Evolutionary conservation across 2,329 filamentous ascomycete species (phyloP).

Genomic region (Huntiella omanensis): DNA sequence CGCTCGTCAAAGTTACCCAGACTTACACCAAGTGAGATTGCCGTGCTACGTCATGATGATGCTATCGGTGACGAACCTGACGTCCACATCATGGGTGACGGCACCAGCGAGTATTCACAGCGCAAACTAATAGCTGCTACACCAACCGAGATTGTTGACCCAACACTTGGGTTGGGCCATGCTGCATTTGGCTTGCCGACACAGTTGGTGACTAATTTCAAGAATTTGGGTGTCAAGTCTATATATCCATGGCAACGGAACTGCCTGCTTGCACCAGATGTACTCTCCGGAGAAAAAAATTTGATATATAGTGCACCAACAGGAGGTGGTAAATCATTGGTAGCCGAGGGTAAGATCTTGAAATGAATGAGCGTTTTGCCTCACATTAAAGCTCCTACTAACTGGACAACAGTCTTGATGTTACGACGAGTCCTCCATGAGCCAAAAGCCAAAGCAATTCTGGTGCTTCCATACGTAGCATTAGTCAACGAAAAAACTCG

Average conservation of each 20-base stretch:
- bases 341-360: slow-evolving; percentile 35
- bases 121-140: slow-evolving; percentile 32
- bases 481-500: slow-evolving; percentile 63
- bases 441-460: slow-evolving; percentile 45
- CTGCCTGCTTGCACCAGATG: slow-evolving; percentile 47
- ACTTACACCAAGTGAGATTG: slow-evolving; percentile 29
- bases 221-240: slow-evolving; percentile 44
- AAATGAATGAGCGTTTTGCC: no score
- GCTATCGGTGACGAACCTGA: slow-evolving; percentile 1
- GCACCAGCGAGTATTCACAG: slow-evolving; percentile 36
- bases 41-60: slow-evolving; percentile 15
- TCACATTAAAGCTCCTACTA: no score
- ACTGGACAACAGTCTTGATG: slow-evolving; percentile 37
- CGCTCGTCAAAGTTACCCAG: slow-evolving; percentile 11
- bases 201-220: slow-evolving; percentile 44
- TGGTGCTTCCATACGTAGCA: slow-evolving; percentile 61
- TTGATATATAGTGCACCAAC: slow-evolving; percentile 67
- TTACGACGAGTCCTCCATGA: slow-evolving; percentile 49
- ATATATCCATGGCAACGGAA: slow-evolving; percentile 70
- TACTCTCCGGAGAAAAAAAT: slow-evolving; percentile 46
- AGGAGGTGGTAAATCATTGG: slow-evolving; percentile 58
- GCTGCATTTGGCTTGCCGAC: slow-evolving; percentile 42
- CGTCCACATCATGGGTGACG: slow-evolving; percentile 10
- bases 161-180: slow-evolving; percentile 42
- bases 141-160: slow-evolving; percentile 31